A percentile compares a stretch with the other conserved stretches of the same genome.
Evolutionary conservation across 2,329 filamentous ascomycete genomes (phyloP).

Genomic region (Stemphylium lycopersici): DNA sequence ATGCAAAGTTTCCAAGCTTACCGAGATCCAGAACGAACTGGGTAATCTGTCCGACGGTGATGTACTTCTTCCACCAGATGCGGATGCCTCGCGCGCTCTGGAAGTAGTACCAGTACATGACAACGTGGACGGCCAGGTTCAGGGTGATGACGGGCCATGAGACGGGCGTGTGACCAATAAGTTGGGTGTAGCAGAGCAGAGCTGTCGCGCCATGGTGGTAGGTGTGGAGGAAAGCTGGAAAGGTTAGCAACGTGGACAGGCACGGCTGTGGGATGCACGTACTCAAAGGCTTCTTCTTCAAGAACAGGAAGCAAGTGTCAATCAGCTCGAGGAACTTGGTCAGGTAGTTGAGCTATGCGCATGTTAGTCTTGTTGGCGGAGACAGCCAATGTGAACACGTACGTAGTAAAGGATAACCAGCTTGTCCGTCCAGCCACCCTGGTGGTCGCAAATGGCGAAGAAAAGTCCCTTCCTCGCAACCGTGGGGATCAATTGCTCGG

Average conservation of each 20-base stretch:
- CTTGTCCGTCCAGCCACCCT: constrained; percentile 92
- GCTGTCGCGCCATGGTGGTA: constrained; percentile 98
- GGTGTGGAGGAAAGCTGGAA: constrained; percentile 86
- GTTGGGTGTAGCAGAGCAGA: constrained; percentile 96
- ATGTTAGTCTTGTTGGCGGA: constrained; percentile 44
- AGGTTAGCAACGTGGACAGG: constrained; percentile 32
- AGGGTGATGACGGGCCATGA: constrained; percentile 94
- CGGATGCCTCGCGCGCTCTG: constrained; percentile 93
- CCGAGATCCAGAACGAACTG: constrained; percentile 97
- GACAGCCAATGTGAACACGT: constrained; percentile 50
- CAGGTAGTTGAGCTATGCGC: constrained; percentile 84
- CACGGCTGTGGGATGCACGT: constrained; percentile 38
- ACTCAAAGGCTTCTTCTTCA: constrained; percentile 99
- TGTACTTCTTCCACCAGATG: constrained; percentile 99
- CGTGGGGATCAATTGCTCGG: constrained; percentile 89
- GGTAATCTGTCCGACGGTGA: constrained; percentile 94
- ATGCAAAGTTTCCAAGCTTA: constrained; percentile 55
- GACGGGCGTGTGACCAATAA: constrained; percentile 89
- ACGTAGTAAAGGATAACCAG: constrained; percentile 97
- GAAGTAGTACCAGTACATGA: constrained; percentile 99
- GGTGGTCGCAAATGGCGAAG: constrained; percentile 79
- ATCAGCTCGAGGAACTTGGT: constrained; percentile 97
- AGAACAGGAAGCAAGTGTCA: constrained; percentile 94
- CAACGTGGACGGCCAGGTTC: constrained; percentile 92
- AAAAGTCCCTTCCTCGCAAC: constrained; percentile 83